Conservation (phyloP, 2,329 filamentous ascomycete genomes). For the Furcasterigmium sp. region DNA sequence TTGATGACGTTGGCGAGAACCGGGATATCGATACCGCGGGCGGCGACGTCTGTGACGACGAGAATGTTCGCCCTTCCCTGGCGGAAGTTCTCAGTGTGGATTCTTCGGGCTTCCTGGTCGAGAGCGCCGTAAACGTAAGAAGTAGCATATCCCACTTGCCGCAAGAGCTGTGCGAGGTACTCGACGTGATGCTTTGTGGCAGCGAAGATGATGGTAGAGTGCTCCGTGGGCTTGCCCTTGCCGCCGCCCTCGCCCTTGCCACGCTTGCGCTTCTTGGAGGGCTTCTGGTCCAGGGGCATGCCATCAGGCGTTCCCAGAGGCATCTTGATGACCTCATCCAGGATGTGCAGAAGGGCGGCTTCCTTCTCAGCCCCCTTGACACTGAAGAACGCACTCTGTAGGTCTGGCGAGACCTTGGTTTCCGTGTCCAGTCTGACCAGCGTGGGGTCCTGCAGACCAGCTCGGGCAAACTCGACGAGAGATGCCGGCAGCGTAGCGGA, state of each 20-base stretch:
- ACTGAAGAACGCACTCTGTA: slow-evolving; percentile 93
- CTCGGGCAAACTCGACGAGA: slow-evolving; percentile 90
- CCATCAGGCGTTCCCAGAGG: slow-evolving; percentile 60
- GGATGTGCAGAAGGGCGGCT: slow-evolving; percentile 79
- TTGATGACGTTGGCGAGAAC: slow-evolving; percentile 96
- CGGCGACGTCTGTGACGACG: slow-evolving; percentile 94
- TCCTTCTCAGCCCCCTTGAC: slow-evolving; percentile 93
- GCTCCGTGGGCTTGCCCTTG: slow-evolving; percentile 71
- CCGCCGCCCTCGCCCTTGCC: slow-evolving; percentile 43
- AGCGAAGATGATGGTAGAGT: slow-evolving; percentile 92
- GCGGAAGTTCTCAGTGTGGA: slow-evolving; percentile 88
- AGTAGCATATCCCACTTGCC: slow-evolving; percentile 75
- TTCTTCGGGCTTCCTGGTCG: slow-evolving; percentile 87
- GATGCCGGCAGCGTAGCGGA: slow-evolving; percentile 93
- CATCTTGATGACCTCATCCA: slow-evolving; percentile 90
- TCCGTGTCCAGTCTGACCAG: slow-evolving; percentile 89
- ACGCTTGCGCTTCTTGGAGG: slow-evolving; percentile 69
- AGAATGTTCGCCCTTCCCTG: slow-evolving; percentile 80
- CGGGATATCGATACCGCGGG: slow-evolving; percentile 95
- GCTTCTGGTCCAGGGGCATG: slow-evolving; percentile 37
- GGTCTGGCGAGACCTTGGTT: slow-evolving; percentile 90
- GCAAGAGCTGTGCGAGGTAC: slow-evolving; percentile 79
- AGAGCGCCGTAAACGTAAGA: slow-evolving; percentile 94
- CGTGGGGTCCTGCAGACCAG: slow-evolving; percentile 86
- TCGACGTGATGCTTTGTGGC: slow-evolving; percentile 98